Evolutionary conservation across 331 rosid genomes (phyloP).

Genomic region (Acacia concinna): DNA sequence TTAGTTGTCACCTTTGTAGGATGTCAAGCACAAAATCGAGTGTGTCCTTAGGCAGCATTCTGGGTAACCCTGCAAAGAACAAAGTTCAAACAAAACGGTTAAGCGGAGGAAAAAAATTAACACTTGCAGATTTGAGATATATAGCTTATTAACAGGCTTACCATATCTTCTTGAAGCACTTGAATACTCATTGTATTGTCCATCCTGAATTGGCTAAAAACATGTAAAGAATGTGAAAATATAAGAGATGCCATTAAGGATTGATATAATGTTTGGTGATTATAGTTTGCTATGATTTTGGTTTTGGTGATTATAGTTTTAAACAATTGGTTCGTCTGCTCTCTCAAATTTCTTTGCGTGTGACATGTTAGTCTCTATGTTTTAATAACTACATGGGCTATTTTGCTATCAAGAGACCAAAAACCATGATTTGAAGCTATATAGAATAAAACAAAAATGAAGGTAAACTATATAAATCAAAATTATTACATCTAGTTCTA

Average conservation of each 20-base stretch:
- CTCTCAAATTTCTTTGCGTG: no score
- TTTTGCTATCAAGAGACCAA: no score
- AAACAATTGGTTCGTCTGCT: no score
- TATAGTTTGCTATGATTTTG: no score
- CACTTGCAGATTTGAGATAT: not conserved
- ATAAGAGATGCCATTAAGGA: not conserved
- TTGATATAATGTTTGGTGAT: no score
- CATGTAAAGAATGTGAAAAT: not conserved
- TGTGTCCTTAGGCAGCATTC: conserved; percentile 24
- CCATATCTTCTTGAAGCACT: conserved; percentile 36
- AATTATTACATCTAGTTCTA: no score
- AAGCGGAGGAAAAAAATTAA: not conserved
- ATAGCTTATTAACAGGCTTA: conserved; percentile 24
- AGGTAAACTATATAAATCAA: no score
- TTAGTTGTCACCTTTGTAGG: conserved; percentile 46
- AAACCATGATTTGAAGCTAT: no score
- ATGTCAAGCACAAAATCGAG: conserved; percentile 45
- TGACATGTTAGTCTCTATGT: no score
- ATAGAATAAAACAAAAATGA: no score
- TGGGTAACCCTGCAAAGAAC: conserved; percentile 27
- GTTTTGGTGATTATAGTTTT: no score
- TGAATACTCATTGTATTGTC: conserved; percentile 18
- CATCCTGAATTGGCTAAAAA: conserved; percentile 30
- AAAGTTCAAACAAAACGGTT: not conserved
- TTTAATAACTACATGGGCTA: no score